Conservation (phyloP, 495 filamentous ascomycete species). For the Neurospora sp. region DNA sequence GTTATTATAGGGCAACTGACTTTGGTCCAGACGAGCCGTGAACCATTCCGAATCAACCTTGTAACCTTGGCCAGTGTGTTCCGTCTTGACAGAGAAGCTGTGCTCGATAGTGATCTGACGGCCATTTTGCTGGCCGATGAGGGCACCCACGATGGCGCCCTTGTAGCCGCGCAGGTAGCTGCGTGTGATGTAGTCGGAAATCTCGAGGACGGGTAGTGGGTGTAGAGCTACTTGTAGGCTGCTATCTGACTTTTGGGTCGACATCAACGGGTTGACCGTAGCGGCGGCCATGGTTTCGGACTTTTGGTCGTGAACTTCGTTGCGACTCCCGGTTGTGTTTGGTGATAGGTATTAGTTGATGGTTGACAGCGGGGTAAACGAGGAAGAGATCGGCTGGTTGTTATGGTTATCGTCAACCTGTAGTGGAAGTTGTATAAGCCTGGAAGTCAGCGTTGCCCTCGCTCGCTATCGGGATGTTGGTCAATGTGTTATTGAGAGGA, state of each 20-base stretch:
- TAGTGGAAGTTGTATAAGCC: neutral
- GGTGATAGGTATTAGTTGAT: neutral
- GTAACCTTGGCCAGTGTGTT: conserved; percentile 39
- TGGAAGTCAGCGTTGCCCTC: neutral
- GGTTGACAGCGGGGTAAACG: neutral
- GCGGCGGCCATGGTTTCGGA: conserved; percentile 7
- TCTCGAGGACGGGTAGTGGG: conserved; percentile 87
- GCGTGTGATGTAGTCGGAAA: conserved; percentile 92
- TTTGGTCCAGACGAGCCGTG: conserved; percentile 67
- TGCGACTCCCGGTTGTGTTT: neutral
- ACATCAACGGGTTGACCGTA: conserved; percentile 26
- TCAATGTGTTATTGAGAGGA: neutral
- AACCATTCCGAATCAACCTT: conserved; percentile 66
- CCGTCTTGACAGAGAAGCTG: conserved; percentile 70
- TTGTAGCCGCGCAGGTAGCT: conserved; percentile 66
- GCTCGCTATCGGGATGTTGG: neutral
- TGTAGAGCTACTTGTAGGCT: conserved; percentile 79
- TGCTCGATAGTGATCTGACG: conserved; percentile 85
- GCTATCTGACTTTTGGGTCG: conserved; percentile 53
- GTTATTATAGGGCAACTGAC: conserved; percentile 38
- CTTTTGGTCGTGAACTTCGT: neutral
- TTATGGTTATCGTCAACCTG: neutral
- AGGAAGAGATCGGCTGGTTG: neutral
- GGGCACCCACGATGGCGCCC: conserved; percentile 73
- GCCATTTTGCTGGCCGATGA: conserved; percentile 85